These are phyloP conservation scores for Mycena latifolia DNA, from an alignment of 768 basidiomycete genomes.

Conservation along the genomic window DNA sequence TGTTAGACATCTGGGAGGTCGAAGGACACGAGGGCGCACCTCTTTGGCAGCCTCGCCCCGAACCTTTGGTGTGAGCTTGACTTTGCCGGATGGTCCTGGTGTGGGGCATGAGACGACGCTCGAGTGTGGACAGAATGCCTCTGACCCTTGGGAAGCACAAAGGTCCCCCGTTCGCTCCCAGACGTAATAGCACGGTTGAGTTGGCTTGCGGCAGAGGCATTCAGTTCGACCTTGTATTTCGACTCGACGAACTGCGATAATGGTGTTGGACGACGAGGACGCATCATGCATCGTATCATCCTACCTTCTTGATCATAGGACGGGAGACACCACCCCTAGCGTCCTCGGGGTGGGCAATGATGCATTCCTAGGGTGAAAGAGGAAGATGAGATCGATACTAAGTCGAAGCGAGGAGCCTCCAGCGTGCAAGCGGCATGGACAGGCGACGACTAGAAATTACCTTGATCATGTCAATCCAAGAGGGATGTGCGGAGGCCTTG, in stretches of 20 bases:
- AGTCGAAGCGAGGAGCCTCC: constrained; percentile 39
- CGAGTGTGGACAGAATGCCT: not conserved
- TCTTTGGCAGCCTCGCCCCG: constrained; percentile 68
- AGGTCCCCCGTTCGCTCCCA: constrained; percentile 62
- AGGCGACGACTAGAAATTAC: constrained; percentile 44
- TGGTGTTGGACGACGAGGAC: constrained; percentile 29
- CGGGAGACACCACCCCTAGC: constrained; percentile 84
- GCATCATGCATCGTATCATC: constrained; percentile 34
- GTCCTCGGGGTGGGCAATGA: constrained; percentile 77
- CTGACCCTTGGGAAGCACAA: constrained; percentile 65
- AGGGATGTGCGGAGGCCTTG: constrained; percentile 65
- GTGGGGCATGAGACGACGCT: constrained; percentile 8
- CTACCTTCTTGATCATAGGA: constrained; percentile 83
- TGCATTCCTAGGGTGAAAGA: constrained; percentile 67
- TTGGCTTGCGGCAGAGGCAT: constrained; percentile 77
- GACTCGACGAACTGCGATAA: constrained; percentile 79
- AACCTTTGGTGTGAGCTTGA: constrained; percentile 78
- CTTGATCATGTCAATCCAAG: constrained; percentile 87
- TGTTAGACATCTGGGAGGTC: constrained; percentile 25
- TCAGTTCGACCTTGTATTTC: constrained; percentile 84
- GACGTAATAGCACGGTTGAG: constrained; percentile 84
- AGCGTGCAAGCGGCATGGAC: constrained; percentile 7
- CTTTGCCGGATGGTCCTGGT: constrained; percentile 53
- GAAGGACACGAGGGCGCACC: constrained; percentile 43
- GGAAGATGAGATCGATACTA: constrained; percentile 9